Evolutionary conservation across 305 asterid species (phyloP).

Genomic region (Galium porrigens): DNA sequence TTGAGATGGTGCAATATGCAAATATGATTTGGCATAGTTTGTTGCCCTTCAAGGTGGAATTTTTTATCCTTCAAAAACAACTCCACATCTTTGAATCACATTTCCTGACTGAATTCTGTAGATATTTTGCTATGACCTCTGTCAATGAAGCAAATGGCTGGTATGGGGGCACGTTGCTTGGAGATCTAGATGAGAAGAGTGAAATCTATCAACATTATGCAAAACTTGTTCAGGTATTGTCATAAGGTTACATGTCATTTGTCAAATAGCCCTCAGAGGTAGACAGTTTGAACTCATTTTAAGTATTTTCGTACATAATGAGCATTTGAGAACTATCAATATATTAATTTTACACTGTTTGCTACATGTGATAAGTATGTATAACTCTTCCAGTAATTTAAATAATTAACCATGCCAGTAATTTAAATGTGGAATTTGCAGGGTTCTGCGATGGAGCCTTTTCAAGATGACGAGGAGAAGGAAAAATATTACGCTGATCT

Average conservation of each 20-base stretch:
- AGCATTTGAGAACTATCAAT: background rate
- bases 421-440: constrained; percentile 21
- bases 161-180: constrained; percentile 87
- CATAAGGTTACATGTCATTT: background rate
- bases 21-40: background rate
- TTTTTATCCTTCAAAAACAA: background rate
- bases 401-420: too few relatives aligned
- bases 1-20: background rate
- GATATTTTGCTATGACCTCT: constrained; percentile 81
- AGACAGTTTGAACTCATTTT: constrained; percentile 2
- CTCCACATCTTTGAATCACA: background rate
- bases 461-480: constrained; percentile 55
- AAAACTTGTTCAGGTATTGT: constrained; percentile 66
- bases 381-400: background rate
- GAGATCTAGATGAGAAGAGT: constrained; percentile 77
- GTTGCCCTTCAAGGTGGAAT: background rate
- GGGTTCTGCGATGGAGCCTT: constrained; percentile 84
- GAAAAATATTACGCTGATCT: constrained; percentile 59
- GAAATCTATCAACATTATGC: constrained; percentile 80
- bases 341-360: background rate
- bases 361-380: background rate
- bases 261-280: background rate
- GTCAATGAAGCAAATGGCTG: constrained; percentile 80
- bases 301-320: background rate
- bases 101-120: constrained; percentile 14